Base-by-base conservation (phyloP, 768 basidiomycete genomes). In the Xanthoconium purpureum region DNA sequence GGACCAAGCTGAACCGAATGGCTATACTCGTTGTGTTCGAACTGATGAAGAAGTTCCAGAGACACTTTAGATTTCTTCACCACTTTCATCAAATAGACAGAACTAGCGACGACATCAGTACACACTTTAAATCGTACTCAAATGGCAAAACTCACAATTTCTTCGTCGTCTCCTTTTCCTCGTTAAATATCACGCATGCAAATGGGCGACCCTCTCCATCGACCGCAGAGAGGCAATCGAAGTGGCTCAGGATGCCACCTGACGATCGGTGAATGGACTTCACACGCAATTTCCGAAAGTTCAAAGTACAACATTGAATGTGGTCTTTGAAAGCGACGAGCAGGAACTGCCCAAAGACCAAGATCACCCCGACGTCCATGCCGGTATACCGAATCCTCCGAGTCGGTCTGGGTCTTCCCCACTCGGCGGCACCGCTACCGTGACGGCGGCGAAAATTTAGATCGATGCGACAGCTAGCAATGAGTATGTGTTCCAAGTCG, bases 341-440 rank as follows among this genome's bases (percentile, higher is more conserved):
- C 17, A 63, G 28, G 40, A 57, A 67, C 15, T 48, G 57, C 8
- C 62, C 62, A 52, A 61, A 55, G 38, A 67, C 42, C 37, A 67
- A 37, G 28, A 44, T 50, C 1, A 44, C 59, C 10, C 32, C 0
- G 11, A 50, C 32, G 1, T n/a, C 49, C 15, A n/a, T 1, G 29
- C 47, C 56, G 0, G 51, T 60, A 18, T 55, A 57, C 13, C 29
- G 56, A 18, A 66, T 58, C 50, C 56, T 47, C 32, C 44, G 24
- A 24, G 24, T 47, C 20, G 50, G 6, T 18, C 29, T 55, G 28
- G 6, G 15, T 3, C 18, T 3, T 54, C n/a, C 45, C 40, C 30
- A 11, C 12, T 40, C 38, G 39, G 32, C 2, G 13, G 10, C 5
- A 13, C 33, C 28, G 10, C 18, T 29, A 6, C n/a, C n/a, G 13